phyloP scores from a whole-genome alignment of 768 basidiomycete genomes.

The Mycena chlorophos region DNA sequence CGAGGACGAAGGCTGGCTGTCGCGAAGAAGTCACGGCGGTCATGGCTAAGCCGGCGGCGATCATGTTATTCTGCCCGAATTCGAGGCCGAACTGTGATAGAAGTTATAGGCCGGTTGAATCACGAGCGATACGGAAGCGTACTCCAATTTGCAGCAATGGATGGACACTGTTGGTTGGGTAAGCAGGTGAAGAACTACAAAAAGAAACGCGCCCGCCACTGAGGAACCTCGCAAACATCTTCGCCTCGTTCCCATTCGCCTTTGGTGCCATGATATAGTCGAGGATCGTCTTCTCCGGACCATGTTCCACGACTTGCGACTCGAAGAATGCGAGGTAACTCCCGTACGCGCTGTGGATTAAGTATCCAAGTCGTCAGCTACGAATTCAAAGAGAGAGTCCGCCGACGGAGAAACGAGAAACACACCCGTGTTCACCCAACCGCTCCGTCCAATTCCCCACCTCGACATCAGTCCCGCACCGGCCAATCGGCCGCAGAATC shows the following conservation, averaged over 20 bases:
- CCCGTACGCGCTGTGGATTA: constrained; percentile 7
- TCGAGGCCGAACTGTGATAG: constrained; percentile 13
- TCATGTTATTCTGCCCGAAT: constrained; percentile 16
- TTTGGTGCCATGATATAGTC: constrained; percentile 15
- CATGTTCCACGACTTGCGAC: constrained; percentile 1
- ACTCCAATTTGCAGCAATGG: constrained; percentile 16
- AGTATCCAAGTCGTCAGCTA: neutral
- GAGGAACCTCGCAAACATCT: constrained; percentile 14
- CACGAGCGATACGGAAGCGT: neutral
- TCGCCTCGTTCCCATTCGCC: constrained; percentile 14
- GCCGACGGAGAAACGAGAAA: neutral
- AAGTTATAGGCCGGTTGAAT: neutral
- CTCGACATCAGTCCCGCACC: constrained; percentile 28
- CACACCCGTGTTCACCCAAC: constrained; percentile 39
- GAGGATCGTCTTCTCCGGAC: neutral
- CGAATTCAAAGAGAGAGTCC: neutral
- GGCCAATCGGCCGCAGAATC: constrained; percentile 29
- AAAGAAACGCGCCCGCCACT: constrained; percentile 10
- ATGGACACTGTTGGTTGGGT: constrained; percentile 8
- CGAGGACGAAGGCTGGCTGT: neutral
- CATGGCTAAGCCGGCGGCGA: constrained; percentile 15
- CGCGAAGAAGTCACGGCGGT: neutral
- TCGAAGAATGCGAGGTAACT: constrained; percentile 16
- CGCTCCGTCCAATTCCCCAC: constrained; percentile 35
- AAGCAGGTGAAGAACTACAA: neutral